phyloP scores from a whole-genome alignment of 208 protist species.

The Borovskyia barvae region DNA sequence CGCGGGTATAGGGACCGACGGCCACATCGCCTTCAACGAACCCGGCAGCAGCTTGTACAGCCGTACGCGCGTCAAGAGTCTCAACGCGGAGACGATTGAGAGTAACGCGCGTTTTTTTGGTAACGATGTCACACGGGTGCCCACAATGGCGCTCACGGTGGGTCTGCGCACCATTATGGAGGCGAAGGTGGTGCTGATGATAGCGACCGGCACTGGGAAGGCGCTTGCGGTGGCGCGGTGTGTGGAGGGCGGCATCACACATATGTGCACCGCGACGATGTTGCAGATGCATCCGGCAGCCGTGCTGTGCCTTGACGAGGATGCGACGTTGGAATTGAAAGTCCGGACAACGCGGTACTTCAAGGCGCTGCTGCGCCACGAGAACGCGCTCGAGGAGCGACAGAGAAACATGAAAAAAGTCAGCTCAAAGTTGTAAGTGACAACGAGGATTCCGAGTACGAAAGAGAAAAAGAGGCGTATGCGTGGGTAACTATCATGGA shows the following conservation, averaged over 20 bases:
- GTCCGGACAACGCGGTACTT: conserved; percentile 95
- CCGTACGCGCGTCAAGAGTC: conserved; percentile 91
- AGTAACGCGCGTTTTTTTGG: conserved; percentile 95
- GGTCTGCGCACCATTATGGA: conserved; percentile 93
- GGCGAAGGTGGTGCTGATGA: conserved; percentile 81
- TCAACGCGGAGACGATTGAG: conserved; percentile 93
- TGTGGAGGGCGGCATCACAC: conserved; percentile 89
- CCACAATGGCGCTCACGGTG: conserved; percentile 95
- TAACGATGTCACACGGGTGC: conserved; percentile 87
- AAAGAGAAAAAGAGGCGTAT: too few relatives aligned
- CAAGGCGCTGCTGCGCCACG: conserved; percentile 71
- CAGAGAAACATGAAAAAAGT: conserved; percentile 40
- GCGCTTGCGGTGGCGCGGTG: conserved; percentile 84
- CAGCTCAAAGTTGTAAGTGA: conserved; percentile 40
- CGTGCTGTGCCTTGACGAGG: conserved; percentile 92
- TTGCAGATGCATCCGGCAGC: conserved; percentile 86
- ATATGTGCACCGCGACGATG: conserved; percentile 93
- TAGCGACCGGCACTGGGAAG: conserved; percentile 91
- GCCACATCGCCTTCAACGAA: conserved; percentile 96
- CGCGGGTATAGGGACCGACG: conserved; percentile 92
- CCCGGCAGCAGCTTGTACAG: conserved; percentile 90
- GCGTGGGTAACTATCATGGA: too few relatives aligned
- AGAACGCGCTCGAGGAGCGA: conserved; percentile 57
- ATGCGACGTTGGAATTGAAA: conserved; percentile 88
- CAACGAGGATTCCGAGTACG: too few relatives aligned